phyloP scores from a whole-genome alignment of 1,139 yeast species.

The Yamadazyma dushanensis region DNA sequence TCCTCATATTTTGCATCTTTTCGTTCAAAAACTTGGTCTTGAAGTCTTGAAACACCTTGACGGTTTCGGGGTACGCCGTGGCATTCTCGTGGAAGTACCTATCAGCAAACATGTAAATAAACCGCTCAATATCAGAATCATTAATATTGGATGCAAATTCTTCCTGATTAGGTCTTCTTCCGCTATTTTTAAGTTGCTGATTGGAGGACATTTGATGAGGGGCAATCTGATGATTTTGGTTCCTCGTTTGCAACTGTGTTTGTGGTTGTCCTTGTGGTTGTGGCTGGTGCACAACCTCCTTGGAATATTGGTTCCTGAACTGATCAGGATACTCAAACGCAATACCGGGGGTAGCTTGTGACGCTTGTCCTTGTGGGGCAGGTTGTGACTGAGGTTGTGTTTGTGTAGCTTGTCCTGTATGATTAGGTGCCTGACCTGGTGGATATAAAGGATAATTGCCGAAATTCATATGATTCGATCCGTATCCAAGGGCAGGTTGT shows the following conservation, averaged over 20 bases:
- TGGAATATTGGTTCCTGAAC: constrained; percentile 27
- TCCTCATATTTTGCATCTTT: constrained; percentile 37
- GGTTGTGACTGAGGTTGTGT: constrained; percentile 6
- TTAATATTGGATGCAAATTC: constrained; percentile 21
- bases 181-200: not conserved
- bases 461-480: constrained; percentile 10
- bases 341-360: not conserved
- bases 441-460: constrained; percentile 12
- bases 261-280: constrained; percentile 10
- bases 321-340: constrained; percentile 28
- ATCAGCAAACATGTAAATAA: constrained; percentile 50
- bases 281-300: constrained; percentile 23
- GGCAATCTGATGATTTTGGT: no score
- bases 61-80: constrained; percentile 49
- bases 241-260: no score
- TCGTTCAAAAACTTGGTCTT: constrained; percentile 53
- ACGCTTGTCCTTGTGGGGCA: constrained; percentile 4
- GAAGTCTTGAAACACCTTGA: constrained; percentile 50
- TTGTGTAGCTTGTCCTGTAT: constrained; percentile 4
- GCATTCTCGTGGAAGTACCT: constrained; percentile 46
- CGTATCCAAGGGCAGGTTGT: constrained; percentile 10
- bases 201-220: no score
- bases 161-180: not conserved
- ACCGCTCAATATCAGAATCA: constrained; percentile 48
- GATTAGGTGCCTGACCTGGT: constrained; percentile 6